Percentiles rank a stretch among this genome's conserved stretches.
Evolutionary conservation across 768 basidiomycete species (phyloP).

Genomic region (Naganishia antarctica): DNA sequence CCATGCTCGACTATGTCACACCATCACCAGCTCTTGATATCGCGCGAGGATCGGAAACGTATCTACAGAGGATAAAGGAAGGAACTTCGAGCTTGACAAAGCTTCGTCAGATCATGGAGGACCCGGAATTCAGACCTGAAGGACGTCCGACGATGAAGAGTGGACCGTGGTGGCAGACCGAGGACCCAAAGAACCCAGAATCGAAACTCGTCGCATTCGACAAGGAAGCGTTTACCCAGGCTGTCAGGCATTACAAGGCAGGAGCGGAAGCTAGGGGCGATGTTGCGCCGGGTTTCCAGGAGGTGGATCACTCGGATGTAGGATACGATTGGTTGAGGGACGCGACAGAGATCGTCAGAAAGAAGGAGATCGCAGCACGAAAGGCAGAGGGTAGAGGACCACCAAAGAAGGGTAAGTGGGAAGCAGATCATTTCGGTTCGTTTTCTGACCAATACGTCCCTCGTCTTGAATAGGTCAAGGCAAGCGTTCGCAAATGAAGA

Average conservation of each 20-base stretch:
- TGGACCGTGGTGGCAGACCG: conserved; percentile 17
- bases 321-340: conserved; percentile 42
- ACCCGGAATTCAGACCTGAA: conserved; percentile 24
- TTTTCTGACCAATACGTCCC: not conserved
- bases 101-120: conserved; percentile 19
- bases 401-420: conserved; percentile 44
- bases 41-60: conserved; percentile 9
- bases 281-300: conserved; percentile 30
- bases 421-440: not conserved
- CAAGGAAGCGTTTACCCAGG: not conserved
- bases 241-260: conserved; percentile 21
- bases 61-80: conserved; percentile 4
- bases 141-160: conserved; percentile 21
- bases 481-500: conserved; percentile 21
- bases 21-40: conserved; percentile 55
- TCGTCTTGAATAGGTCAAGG: conserved; percentile 1
- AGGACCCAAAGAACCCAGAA: conserved; percentile 18
- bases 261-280: conserved; percentile 14
- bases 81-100: conserved; percentile 8
- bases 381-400: conserved; percentile 39
- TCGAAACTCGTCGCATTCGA: conserved; percentile 12
- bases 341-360: conserved; percentile 35
- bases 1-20: conserved; percentile 66
- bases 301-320: conserved; percentile 28
- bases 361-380: conserved; percentile 34